Percentiles rank a stretch among this genome's conserved stretches.
Conservation (phyloP, 2,329 filamentous ascomycete genomes). For the Zasmidium citrigriseum region DNA sequence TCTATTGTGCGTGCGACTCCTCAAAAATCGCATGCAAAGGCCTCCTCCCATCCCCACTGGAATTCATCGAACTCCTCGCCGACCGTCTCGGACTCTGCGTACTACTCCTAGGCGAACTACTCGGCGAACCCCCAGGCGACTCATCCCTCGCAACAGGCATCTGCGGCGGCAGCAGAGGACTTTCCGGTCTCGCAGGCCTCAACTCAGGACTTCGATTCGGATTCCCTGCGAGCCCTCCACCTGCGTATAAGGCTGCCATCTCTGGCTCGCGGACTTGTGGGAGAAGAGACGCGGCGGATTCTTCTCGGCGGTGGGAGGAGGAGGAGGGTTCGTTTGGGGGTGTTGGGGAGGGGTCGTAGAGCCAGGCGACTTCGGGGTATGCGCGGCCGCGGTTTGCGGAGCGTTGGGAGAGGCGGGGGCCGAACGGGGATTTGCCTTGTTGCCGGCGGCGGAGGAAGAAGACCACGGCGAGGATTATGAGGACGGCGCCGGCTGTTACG, state of each 20-base stretch:
- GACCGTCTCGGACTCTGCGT: slow-evolving; percentile 6
- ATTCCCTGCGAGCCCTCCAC: not conserved
- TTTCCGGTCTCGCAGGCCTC: slow-evolving; percentile 9
- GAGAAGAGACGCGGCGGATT: slow-evolving; percentile 5
- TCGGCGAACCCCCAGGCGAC: slow-evolving; percentile 9
- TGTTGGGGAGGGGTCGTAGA: slow-evolving; percentile 26
- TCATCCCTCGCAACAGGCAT: slow-evolving; percentile 10
- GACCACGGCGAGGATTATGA: slow-evolving; percentile 17
- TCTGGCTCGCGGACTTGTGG: slow-evolving; percentile 6
- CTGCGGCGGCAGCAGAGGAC: slow-evolving; percentile 16
- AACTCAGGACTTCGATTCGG: slow-evolving; percentile 2
- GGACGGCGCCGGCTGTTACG: slow-evolving; percentile 20
- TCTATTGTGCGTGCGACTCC: slow-evolving; percentile 10
- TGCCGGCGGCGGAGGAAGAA: slow-evolving; percentile 17
- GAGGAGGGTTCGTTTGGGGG: slow-evolving; percentile 13
- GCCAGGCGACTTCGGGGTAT: slow-evolving; percentile 28
- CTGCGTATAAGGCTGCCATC: not conserved
- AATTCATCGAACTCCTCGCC: slow-evolving; percentile 13
- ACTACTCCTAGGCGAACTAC: slow-evolving; percentile 3
- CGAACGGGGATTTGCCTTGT: slow-evolving; percentile 20
- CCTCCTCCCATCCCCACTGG: slow-evolving; percentile 12
- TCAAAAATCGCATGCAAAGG: slow-evolving; percentile 6
- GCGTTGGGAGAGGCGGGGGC: slow-evolving; percentile 10
- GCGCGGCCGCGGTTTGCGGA: slow-evolving; percentile 8
- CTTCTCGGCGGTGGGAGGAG: slow-evolving; percentile 1